phyloP scores from a whole-genome alignment of 2,329 filamentous ascomycete genomes.

The Penicillium sclerotiorum region DNA sequence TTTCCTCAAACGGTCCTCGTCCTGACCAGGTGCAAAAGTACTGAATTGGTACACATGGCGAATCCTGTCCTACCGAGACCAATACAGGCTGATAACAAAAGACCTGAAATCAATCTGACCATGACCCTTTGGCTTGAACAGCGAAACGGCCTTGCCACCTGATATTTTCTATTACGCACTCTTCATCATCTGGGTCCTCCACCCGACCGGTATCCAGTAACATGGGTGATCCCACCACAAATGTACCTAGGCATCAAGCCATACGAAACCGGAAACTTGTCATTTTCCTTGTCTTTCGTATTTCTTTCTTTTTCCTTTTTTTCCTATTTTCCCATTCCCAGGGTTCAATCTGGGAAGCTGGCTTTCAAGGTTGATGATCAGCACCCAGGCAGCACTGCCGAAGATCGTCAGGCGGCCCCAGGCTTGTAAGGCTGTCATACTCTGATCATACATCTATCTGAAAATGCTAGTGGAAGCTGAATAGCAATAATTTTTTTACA shows the following conservation, averaged over 20 bases:
- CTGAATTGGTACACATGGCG: background rate
- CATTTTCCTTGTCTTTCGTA: too few relatives aligned
- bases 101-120: background rate
- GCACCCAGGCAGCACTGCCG: background rate
- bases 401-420: background rate
- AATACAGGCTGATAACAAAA: too few relatives aligned
- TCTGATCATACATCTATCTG: too few relatives aligned
- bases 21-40: background rate
- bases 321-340: too few relatives aligned
- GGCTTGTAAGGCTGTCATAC: background rate
- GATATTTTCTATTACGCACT: constrained; percentile 1
- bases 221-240: background rate
- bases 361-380: too few relatives aligned
- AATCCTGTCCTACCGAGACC: background rate
- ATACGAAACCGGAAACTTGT: background rate
- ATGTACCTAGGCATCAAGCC: constrained; percentile 1
- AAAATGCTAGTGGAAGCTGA: too few relatives aligned
- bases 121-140: too few relatives aligned
- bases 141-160: constrained; percentile 1
- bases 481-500: too few relatives aligned
- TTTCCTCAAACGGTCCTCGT: background rate
- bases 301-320: too few relatives aligned
- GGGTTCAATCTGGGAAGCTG: too few relatives aligned
- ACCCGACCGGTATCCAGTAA: constrained; percentile 6
- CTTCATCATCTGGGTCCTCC: constrained; percentile 4